Base-by-base conservation (phyloP, 257 asterid genomes). In the Nicotiana noctiflora region DNA sequence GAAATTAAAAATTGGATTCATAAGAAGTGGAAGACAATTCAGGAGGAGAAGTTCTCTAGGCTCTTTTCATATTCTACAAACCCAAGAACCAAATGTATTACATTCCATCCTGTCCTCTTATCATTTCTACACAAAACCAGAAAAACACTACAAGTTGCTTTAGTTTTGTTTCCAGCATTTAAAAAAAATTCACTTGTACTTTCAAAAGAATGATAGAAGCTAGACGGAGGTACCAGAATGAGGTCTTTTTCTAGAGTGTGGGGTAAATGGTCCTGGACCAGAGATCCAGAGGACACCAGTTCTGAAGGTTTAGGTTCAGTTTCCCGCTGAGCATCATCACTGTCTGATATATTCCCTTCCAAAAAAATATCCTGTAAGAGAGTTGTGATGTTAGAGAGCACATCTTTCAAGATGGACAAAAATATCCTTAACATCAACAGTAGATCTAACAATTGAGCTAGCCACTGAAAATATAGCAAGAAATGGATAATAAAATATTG, bases 171-270 rank as follows among this genome's bases (percentile, higher is more conserved):
- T 72, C 37, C 40, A 46, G 61, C 37, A 46, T 74, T 23, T 56
- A 46, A 49, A 67, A 49, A 49, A 74, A 21, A 6, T 32, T 23
- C 15, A 46, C 78, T 12, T 74, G 40, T 49, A 74, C 40, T 25
- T 23, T 14, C 61, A 49, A 74, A 49, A 74, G 40, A 49, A 74
- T 74, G 78, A 40, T 23, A 74, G 60, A 21, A 72, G 25, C 40
- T 74, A 37, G 55, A 85, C 81, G 84, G 51, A 62, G 83, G 85
- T 85, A 95, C 99, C 98, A 95, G 84, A 81, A 93, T 86, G 83
- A 95, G 83, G 87, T 95, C 99, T 83, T 79, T 89, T 88, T 89
- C 86, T 83, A 86, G 84, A 53, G 88, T 84, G 86, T 89, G 91
- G 81, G 88, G 82, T 82, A 87, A 83, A 66, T 89, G 95, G 70